Percentiles rank a stretch among this genome's conserved stretches.
Conservation (phyloP, 2,329 filamentous ascomycete genomes). For the Apiospora phragmitis region DNA sequence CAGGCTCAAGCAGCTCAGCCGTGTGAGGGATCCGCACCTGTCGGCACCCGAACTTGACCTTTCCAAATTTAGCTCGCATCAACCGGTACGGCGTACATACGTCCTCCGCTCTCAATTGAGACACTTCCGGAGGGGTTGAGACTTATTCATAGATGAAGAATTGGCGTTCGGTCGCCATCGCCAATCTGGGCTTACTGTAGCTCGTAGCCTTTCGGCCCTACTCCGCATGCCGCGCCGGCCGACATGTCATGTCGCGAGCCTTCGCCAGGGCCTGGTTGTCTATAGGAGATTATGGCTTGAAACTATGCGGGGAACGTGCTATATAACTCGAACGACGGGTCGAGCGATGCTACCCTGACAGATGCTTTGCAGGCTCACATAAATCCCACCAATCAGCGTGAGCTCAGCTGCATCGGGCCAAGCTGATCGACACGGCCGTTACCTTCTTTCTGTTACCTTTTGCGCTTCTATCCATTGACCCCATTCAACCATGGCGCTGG, state of each 20-base stretch:
- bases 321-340: neutral
- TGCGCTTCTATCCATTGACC: neutral
- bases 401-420: neutral
- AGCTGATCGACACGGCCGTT: neutral
- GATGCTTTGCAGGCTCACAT: neutral
- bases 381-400: conserved; percentile 3
- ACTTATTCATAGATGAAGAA: neutral
- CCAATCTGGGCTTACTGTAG: neutral
- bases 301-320: neutral
- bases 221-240: neutral
- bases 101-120: neutral
- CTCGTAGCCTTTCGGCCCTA: neutral
- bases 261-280: neutral
- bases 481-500: neutral
- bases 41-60: neutral
- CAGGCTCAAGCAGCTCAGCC: neutral
- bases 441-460: neutral
- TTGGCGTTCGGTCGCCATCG: neutral
- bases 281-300: neutral
- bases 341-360: neutral
- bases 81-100: neutral
- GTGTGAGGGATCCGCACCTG: neutral
- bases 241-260: neutral
- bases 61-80: neutral
- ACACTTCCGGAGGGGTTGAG: neutral